Evolutionary conservation across 2,329 filamentous ascomycete species (phyloP), one percentile per base, ranked within the genome.

Genomic region (Monosporascus sp.): DNA sequence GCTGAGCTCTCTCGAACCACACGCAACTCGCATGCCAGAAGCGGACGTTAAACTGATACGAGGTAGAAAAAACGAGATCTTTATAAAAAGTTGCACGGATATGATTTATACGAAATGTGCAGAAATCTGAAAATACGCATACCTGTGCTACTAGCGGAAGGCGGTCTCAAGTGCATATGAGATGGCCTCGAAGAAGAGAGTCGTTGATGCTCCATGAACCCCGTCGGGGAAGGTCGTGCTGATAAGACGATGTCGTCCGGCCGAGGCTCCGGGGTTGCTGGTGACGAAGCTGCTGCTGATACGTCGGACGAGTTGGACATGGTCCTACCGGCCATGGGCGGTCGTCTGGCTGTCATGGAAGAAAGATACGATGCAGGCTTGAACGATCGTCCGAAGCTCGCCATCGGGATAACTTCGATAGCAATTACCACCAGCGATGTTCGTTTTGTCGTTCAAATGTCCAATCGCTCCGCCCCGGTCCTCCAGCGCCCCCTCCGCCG

Each of bases 371-470:
- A 70, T 41, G 75, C 67, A 7, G 76, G 71, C 59, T 78, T 76
- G 65, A 81, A 74, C 14, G 78, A 78, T 59, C 77, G 74, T 46
- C 74, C 71, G 55, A 79, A 68, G 63, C 69, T 74, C 54, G 77
- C 72, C 78, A 81, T 81, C 51, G 1, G 17, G 38, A 41, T 41
- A 20, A 35, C 9, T 35, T 14, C 11, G 31, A 35, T 14, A 14
- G 31, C 11, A 35, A 35, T 35, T 35, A 14, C 14, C 31, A 3
- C 31, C 14, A 2, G 31, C 9, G 11, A 35, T 5, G 31, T 5
- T 14, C 31, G 31, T 14, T 35, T 5, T 14, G 9, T 35, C 31
- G 11, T 5, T 14, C 31, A 35, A 14, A 14, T 5, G 31, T 35
- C 31, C 9, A 14, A 31, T 11, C 1, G 28, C 28, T 11, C 28